A percentile compares a stretch with the other conserved stretches of the same genome.
These are phyloP conservation scores for Dionaea muscipula DNA, from an alignment of 179 eudicot species.

Conservation along the genomic window DNA sequence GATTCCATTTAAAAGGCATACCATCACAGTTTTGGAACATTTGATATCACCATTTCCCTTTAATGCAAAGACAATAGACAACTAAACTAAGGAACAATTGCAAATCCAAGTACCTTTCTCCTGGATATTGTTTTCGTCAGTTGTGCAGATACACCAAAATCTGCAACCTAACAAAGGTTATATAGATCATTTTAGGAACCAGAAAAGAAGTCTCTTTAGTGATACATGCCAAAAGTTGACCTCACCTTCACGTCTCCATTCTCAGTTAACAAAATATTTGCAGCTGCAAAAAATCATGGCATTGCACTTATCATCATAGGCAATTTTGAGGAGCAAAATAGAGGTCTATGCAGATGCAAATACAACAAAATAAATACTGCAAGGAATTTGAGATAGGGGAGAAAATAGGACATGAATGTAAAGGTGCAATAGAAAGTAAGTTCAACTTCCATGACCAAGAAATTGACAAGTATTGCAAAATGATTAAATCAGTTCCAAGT, in stretches of 20 bases:
- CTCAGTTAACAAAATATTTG: slow-evolving; percentile 87
- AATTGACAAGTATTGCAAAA: too few species aligned
- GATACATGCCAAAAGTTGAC: not conserved
- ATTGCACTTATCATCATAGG: slow-evolving; percentile 10
- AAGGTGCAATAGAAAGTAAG: too few species aligned
- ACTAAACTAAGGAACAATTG: not conserved
- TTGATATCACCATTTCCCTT: too few species aligned
- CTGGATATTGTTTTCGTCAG: slow-evolving; percentile 86
- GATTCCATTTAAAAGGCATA: not conserved
- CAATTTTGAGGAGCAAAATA: slow-evolving; percentile 4
- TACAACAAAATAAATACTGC: not conserved
- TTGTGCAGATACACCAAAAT: slow-evolving; percentile 95
- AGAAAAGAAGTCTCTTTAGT: not conserved
- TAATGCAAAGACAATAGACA: too few species aligned
- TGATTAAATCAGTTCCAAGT: too few species aligned
- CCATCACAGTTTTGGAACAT: too few species aligned
- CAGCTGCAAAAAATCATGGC: slow-evolving; percentile 53
- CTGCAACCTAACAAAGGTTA: slow-evolving; percentile 68
- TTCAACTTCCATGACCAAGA: too few species aligned
- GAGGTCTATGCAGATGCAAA: not conserved
- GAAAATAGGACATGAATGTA: too few species aligned
- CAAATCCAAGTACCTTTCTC: slow-evolving; percentile 54
- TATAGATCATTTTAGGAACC: slow-evolving; percentile 7
- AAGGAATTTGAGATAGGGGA: too few species aligned
- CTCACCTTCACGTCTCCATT: slow-evolving; percentile 90